These are phyloP conservation scores for Leonotis leonurus DNA, from an alignment of 257 asterid species.

Conservation along the genomic window DNA sequence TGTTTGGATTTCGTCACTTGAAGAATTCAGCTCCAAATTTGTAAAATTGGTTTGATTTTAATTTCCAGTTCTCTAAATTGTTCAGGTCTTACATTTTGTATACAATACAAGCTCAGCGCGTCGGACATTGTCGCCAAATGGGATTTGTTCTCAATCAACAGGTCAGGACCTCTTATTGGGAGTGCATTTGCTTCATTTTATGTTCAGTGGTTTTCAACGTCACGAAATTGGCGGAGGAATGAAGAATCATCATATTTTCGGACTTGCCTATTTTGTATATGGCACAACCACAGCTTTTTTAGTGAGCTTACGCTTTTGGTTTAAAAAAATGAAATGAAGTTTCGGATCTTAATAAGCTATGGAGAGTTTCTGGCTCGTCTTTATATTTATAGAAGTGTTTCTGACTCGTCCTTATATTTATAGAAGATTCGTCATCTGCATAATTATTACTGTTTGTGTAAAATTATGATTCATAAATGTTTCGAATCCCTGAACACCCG, in stretches of 20 bases:
- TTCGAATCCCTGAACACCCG: neutral
- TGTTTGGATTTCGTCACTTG: conserved; percentile 4
- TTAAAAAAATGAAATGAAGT: neutral
- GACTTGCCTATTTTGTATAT: neutral
- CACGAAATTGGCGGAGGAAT: neutral
- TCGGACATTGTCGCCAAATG: conserved; percentile 87
- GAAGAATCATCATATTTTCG: neutral
- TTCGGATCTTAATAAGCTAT: neutral
- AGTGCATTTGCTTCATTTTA: neutral
- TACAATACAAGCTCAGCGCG: conserved; percentile 76
- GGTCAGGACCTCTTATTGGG: conserved; percentile 32
- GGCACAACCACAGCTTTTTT: neutral
- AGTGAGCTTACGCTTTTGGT: neutral
- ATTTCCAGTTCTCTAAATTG: neutral
- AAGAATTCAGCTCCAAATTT: neutral
- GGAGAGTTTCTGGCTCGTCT: neutral
- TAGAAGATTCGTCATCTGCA: neutral
- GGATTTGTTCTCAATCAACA: conserved; percentile 78
- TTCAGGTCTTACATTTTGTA: conserved; percentile 73
- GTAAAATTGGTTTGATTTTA: neutral
- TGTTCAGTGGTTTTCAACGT: conserved; percentile 1
- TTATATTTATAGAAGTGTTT: neutral
- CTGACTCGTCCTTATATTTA: neutral
- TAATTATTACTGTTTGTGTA: neutral
- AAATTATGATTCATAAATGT: neutral